Evolutionary conservation across 164 flowering plant genomes (phyloP).

Genomic region (Akebia trifoliata): DNA sequence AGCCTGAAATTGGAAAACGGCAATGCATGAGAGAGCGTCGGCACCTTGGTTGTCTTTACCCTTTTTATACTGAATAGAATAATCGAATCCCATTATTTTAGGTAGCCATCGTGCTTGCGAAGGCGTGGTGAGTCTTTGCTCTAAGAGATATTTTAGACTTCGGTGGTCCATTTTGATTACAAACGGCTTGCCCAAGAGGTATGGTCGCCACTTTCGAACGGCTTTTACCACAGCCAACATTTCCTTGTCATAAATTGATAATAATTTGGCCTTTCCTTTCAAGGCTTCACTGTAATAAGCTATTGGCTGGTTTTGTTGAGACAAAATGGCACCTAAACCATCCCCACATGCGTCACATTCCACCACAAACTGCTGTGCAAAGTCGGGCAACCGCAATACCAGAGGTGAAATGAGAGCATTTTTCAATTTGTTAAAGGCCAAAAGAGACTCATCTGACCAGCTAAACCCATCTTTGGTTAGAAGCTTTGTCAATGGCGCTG

Average conservation of each 20-base stretch:
- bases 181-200: neutral
- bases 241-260: no score
- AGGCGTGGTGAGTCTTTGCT: neutral
- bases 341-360: no score
- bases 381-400: neutral
- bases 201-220: no score
- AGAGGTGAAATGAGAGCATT: neutral
- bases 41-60: neutral
- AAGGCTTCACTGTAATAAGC: no score
- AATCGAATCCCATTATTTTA: neutral
- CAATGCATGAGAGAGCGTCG: no score
- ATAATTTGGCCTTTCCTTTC: no score
- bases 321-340: no score
- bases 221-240: no score
- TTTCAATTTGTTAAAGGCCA: neutral
- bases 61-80: neutral
- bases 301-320: no score
- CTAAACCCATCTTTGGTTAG: neutral
- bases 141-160: neutral
- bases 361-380: no score
- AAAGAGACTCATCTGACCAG: no score
- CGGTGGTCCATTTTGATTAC: neutral
- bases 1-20: no score
- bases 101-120: neutral
- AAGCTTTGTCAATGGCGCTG: neutral